These are phyloP conservation scores for Phaeosphaeria sp. DNA, from an alignment of 2,329 filamentous ascomycete genomes.

Conservation along the genomic window DNA sequence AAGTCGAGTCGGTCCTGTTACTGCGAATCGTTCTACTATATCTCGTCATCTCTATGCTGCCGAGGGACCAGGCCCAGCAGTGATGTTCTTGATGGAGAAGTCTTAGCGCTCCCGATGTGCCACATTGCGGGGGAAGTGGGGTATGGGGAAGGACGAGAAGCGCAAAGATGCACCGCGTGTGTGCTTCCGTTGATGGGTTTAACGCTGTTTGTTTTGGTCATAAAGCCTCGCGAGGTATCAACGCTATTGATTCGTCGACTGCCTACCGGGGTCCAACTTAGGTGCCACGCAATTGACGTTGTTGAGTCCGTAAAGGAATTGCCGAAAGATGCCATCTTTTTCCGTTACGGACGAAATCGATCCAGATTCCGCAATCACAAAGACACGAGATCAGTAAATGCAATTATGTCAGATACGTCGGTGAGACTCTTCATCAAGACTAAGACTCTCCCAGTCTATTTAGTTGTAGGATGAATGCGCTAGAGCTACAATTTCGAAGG, in stretches of 20 bases:
- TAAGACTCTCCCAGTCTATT: not conserved
- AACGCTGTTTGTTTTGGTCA: constrained; percentile 12
- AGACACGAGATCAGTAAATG: not conserved
- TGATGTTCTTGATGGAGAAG: not conserved
- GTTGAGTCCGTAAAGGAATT: constrained; percentile 2
- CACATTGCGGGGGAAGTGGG: constrained; percentile 34
- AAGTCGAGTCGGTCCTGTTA: constrained; percentile 14
- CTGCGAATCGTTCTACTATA: constrained; percentile 7
- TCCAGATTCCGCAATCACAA: not conserved
- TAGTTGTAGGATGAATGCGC: not conserved
- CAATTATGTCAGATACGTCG: not conserved
- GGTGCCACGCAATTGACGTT: constrained; percentile 1
- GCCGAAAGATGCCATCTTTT: constrained; percentile 19
- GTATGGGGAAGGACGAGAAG: constrained; percentile 12
- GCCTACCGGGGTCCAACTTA: not conserved
- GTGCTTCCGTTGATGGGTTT: constrained; percentile 4
- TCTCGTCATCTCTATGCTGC: constrained; percentile 9
- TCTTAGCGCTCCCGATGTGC: constrained; percentile 12
- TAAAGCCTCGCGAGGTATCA: not conserved
- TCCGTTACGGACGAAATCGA: constrained; percentile 3
- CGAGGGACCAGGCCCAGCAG: constrained; percentile 8
- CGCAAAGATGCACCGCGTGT: constrained; percentile 3
- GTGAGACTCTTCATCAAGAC: not conserved
- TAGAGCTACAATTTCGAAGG: constrained; percentile 54
- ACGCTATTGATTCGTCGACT: constrained; percentile 5